Conservation (phyloP, 23 red algal genomes). For the Gracilaria domingensis region DNA sequence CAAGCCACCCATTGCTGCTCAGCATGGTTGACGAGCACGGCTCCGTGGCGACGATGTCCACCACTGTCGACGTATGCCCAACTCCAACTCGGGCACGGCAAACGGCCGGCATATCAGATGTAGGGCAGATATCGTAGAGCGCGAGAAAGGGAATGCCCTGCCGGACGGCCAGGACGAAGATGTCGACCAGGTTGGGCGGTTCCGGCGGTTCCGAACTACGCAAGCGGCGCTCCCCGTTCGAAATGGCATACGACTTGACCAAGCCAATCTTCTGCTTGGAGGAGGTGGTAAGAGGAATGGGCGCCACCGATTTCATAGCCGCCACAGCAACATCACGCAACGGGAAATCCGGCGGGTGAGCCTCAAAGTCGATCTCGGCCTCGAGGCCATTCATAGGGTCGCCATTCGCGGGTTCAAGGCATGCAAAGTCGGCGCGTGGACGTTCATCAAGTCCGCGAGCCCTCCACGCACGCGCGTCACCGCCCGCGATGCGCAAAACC, state of each 20-base stretch:
- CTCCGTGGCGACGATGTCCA: slow-evolving; percentile 29
- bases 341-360: slow-evolving; percentile 14
- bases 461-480: slow-evolving; percentile 57
- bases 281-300: slow-evolving; percentile 69
- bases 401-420: slow-evolving; percentile 70
- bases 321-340: slow-evolving; percentile 49
- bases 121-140: slow-evolving; percentile 74
- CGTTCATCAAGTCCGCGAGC: slow-evolving; percentile 85
- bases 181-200: slow-evolving; percentile 58
- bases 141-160: slow-evolving; percentile 55
- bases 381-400: slow-evolving; percentile 48
- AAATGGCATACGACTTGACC: slow-evolving; percentile 83
- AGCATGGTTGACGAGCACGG: slow-evolving; percentile 33
- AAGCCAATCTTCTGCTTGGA: slow-evolving; percentile 61
- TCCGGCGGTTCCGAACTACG: slow-evolving; percentile 85
- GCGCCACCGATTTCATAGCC: slow-evolving; percentile 55
- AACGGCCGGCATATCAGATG: slow-evolving; percentile 46
- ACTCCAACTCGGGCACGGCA: slow-evolving; percentile 66
- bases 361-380: slow-evolving; percentile 33
- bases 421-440: slow-evolving; percentile 74
- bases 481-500: slow-evolving; percentile 63
- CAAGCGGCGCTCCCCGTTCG: slow-evolving; percentile 78
- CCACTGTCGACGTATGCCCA: slow-evolving; percentile 50
- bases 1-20: slow-evolving; percentile 55
- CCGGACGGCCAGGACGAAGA: slow-evolving; percentile 67